phyloP scores from a whole-genome alignment of 805 yeast genomes.

The Saturnispora hagleri region DNA sequence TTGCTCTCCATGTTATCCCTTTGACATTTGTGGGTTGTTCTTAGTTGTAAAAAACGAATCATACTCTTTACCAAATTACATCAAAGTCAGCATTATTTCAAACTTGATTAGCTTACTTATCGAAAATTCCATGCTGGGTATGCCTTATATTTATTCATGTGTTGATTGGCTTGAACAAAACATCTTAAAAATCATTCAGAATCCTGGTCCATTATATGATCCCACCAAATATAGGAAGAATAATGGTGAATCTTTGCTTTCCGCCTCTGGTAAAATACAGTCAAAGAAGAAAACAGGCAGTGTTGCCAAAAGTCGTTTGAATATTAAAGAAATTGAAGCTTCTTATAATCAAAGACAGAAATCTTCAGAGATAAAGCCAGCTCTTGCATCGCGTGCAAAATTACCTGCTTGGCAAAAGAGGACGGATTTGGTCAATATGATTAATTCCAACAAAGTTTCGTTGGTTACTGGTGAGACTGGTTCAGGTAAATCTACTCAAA shows the following conservation, averaged over 20 bases:
- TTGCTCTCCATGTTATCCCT: conserved; percentile 51
- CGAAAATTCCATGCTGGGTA: conserved; percentile 47
- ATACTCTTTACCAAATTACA: conserved; percentile 57
- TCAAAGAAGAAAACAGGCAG: conserved; percentile 5
- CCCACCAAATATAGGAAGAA: conserved; percentile 6
- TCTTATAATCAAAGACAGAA: conserved; percentile 24
- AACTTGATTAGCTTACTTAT: conserved; percentile 37
- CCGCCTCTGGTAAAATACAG: not conserved
- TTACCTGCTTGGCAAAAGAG: conserved; percentile 83
- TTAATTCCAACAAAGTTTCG: conserved; percentile 53
- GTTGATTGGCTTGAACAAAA: conserved; percentile 72
- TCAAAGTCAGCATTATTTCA: conserved; percentile 48
- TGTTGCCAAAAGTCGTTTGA: conserved; percentile 19
- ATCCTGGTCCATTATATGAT: conserved; percentile 65
- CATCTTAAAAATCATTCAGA: conserved; percentile 44
- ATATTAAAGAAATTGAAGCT: conserved; percentile 26
- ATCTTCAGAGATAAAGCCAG: conserved; percentile 20
- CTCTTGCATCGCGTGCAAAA: conserved; percentile 36
- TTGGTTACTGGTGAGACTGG: conserved; percentile 95
- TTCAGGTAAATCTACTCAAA: conserved; percentile 93
- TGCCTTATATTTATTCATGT: conserved; percentile 57
- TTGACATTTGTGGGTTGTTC: conserved; percentile 60
- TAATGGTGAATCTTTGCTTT: not conserved
- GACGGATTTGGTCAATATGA: conserved; percentile 43
- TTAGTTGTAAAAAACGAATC: conserved; percentile 33